Evolutionary conservation across 164 flowering plant genomes (phyloP).

Genomic region (Dillenia turbinata): DNA sequence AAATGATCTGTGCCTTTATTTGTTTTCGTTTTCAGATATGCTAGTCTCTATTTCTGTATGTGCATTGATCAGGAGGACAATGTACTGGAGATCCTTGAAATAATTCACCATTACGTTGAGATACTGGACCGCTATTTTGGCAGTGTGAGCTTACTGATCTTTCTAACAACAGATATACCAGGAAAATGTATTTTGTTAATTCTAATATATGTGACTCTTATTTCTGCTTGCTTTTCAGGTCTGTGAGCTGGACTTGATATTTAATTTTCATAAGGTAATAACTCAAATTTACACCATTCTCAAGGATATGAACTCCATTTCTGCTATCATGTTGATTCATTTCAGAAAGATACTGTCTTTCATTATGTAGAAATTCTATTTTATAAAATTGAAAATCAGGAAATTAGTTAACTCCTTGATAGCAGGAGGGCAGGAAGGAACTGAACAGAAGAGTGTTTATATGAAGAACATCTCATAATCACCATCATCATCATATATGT

Average conservation of each 20-base stretch:
- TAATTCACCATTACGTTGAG: conserved; percentile 90
- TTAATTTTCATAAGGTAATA: conserved; percentile 88
- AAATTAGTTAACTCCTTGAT: too few species aligned
- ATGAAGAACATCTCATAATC: too few species aligned
- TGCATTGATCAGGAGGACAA: conserved; percentile 85
- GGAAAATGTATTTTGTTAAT: neutral
- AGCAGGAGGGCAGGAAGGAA: too few species aligned
- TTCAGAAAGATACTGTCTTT: too few species aligned
- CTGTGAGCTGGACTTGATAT: conserved; percentile 80
- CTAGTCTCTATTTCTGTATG: conserved; percentile 94
- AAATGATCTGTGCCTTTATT: too few species aligned
- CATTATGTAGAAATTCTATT: too few species aligned
- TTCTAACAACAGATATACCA: neutral
- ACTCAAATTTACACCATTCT: too few species aligned
- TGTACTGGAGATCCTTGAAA: conserved; percentile 79
- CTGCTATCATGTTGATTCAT: too few species aligned
- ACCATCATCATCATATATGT: too few species aligned
- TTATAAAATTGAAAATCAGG: too few species aligned
- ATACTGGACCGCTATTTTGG: conserved; percentile 92
- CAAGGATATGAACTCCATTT: too few species aligned
- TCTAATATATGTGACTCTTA: neutral
- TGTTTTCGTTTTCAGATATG: conserved; percentile 42
- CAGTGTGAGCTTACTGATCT: conserved; percentile 45
- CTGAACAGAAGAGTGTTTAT: too few species aligned
- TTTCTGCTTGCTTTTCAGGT: conserved; percentile 38